These are phyloP conservation scores for Ophiostoma pallidulum DNA, from an alignment of 2,329 filamentous ascomycete species.

Conservation along the genomic window DNA sequence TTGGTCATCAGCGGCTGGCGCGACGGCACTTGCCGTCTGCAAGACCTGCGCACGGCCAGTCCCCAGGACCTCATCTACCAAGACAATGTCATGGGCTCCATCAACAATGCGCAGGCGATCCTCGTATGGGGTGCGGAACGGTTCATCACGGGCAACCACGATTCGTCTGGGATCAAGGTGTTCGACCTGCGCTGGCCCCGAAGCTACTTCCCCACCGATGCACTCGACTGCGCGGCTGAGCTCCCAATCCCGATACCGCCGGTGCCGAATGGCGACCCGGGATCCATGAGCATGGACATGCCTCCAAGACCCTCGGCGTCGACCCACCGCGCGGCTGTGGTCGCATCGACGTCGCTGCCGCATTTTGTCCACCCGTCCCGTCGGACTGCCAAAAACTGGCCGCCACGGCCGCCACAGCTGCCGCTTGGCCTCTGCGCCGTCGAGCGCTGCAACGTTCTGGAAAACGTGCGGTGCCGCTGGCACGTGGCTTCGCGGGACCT, in stretches of 20 bases:
- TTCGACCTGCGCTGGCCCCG: conserved; percentile 46
- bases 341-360: background rate
- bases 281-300: background rate
- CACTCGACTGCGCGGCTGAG: conserved; percentile 34
- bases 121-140: conserved; percentile 41
- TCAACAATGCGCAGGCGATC: conserved; percentile 36
- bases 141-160: conserved; percentile 41
- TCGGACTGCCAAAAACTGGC: background rate
- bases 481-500: conserved; percentile 34
- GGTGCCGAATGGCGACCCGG: conserved; percentile 10
- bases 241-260: conserved; percentile 28
- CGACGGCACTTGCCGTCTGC: conserved; percentile 41
- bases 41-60: conserved; percentile 41
- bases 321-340: no score
- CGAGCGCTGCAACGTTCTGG: conserved; percentile 26
- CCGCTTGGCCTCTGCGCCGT: background rate
- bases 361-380: background rate
- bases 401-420: conserved; percentile 14
- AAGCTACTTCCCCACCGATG: conserved; percentile 39
- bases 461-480: conserved; percentile 34
- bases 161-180: conserved; percentile 34
- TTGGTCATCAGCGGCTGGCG: conserved; percentile 44
- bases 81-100: conserved; percentile 40
- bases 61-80: conserved; percentile 40
- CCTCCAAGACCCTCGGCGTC: no score